Percentiles rank a stretch among this genome's conserved stretches.
Conservation (phyloP, 2,329 filamentous ascomycete species). For the Exserohilum turcica region DNA sequence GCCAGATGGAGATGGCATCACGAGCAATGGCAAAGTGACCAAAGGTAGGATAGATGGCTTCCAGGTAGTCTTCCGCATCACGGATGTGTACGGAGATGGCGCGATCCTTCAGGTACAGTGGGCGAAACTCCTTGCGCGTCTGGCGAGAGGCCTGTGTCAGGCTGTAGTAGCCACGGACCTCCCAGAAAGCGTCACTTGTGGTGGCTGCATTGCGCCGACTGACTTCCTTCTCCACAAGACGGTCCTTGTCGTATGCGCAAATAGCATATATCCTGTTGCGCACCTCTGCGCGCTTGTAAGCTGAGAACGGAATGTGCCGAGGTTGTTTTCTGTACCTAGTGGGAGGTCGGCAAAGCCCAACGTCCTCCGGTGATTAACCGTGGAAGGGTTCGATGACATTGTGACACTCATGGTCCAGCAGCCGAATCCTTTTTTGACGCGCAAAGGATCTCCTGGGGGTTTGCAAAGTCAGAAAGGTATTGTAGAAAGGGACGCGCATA, state of each 20-base stretch:
- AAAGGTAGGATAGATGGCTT: slow-evolving; percentile 3
- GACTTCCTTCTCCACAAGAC: slow-evolving; percentile 13
- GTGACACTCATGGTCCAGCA: slow-evolving; percentile 3
- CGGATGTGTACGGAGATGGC: slow-evolving; percentile 16
- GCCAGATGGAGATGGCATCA: slow-evolving; percentile 8
- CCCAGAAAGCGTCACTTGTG: slow-evolving; percentile 10
- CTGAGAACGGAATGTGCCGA: slow-evolving; percentile 8
- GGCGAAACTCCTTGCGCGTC: slow-evolving; percentile 15
- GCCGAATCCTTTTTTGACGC: slow-evolving; percentile 1
- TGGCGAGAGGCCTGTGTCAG: slow-evolving; percentile 13
- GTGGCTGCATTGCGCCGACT: slow-evolving; percentile 6
- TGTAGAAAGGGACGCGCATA: slow-evolving; percentile 4
- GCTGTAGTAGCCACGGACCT: slow-evolving; percentile 12
- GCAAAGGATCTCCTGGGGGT: slow-evolving; percentile 10
- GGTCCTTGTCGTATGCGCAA: slow-evolving; percentile 9
- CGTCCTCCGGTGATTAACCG: slow-evolving; percentile 4
- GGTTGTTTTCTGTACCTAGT: slow-evolving; percentile 11
- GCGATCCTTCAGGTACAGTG: slow-evolving; percentile 10
- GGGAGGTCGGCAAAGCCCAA: slow-evolving; percentile 13
- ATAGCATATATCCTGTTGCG: slow-evolving; percentile 16
- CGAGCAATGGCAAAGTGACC: slow-evolving; percentile 5
- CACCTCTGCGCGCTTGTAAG: slow-evolving; percentile 13
- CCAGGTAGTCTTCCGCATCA: slow-evolving; percentile 15
- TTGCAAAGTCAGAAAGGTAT: background rate
- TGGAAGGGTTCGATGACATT: slow-evolving; percentile 13